Evolutionary conservation across 352 stramenopile genomes (phyloP), one percentile per base, ranked within the genome.

Genomic region (Globisporangium radiosum): DNA sequence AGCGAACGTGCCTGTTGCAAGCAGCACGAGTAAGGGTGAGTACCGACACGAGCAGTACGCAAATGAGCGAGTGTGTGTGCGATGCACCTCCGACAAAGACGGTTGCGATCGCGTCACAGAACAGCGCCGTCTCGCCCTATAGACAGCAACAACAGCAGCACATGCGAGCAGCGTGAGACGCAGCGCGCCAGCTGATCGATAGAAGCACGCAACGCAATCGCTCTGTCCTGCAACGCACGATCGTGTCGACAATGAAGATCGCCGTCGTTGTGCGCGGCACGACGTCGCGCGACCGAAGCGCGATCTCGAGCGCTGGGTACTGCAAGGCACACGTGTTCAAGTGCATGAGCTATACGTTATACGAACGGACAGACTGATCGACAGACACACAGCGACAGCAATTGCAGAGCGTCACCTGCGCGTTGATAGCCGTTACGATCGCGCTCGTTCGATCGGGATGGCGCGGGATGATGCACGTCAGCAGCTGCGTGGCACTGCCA

Each of bases 241-340:
- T 68, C 1, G 70, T 76, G 54, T 92, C 80, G 0, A 81, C 73
- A 59, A 92, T 78, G 54, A 88, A 90, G n/a, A 90, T 43, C 57
- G 75, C 61, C 0, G 66, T 68, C 2, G 52, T 36, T 4, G 59
- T 37, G 7, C 55, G 45, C 11, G 82, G 80, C 4, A 78, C 25
- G 13, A 48, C 6, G 47, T 78, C 57, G 33, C 57, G 59, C 0
- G 78, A 87, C 7, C 80, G 74, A 13, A 67, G 50, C 2, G 66
- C 63, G 36, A 88, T 57, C 19, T 56, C 52, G 7, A 87, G 45
- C 3, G 56, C 55, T 40, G 81, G 77, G 39, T 72, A 75, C 78
- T 89, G 17, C 4, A 8, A 5, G 4, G 15, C 15, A 25, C 15
- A 11, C 25, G 25, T 33, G 25, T 33, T 1, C 25, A 49, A 52